A percentile compares a stretch with the other conserved stretches of the same genome.
These are phyloP conservation scores for Pseudonitzschia pungens DNA, from an alignment of 108 stramenopile genomes.

Conservation along the genomic window DNA sequence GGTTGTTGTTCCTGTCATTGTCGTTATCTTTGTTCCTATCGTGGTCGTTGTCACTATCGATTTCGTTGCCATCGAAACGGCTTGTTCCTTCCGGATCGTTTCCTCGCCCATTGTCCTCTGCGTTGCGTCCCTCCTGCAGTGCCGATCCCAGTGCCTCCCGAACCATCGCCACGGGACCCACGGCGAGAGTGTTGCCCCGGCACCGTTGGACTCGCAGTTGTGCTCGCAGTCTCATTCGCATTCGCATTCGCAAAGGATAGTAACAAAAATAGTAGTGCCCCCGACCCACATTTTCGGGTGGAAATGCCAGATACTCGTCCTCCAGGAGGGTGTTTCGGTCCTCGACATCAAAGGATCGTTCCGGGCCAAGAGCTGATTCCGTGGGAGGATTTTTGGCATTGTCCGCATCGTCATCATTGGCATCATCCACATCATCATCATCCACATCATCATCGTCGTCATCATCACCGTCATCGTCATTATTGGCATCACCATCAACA, in stretches of 20 bases:
- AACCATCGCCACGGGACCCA: neutral
- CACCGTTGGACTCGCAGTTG: neutral
- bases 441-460: neutral
- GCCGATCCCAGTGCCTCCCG: neutral
- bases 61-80: too few relatives aligned
- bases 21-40: neutral
- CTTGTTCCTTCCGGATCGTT: too few relatives aligned
- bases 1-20: neutral
- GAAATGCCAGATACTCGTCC: conserved; percentile 5
- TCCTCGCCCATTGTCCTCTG: neutral
- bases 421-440: neutral
- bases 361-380: neutral
- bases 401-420: neutral
- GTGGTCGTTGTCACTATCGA: neutral
- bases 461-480: too few relatives aligned
- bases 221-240: neutral
- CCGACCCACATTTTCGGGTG: neutral
- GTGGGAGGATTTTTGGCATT: neutral
- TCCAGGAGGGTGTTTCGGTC: neutral
- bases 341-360: neutral
- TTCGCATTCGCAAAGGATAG: neutral
- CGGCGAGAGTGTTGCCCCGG: neutral
- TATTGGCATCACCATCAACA: neutral
- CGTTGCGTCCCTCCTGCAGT: neutral
- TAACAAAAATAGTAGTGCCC: neutral